Evolutionary conservation across 2,329 filamentous ascomycete species (phyloP).

Genomic region (Colletotrichum siamense): DNA sequence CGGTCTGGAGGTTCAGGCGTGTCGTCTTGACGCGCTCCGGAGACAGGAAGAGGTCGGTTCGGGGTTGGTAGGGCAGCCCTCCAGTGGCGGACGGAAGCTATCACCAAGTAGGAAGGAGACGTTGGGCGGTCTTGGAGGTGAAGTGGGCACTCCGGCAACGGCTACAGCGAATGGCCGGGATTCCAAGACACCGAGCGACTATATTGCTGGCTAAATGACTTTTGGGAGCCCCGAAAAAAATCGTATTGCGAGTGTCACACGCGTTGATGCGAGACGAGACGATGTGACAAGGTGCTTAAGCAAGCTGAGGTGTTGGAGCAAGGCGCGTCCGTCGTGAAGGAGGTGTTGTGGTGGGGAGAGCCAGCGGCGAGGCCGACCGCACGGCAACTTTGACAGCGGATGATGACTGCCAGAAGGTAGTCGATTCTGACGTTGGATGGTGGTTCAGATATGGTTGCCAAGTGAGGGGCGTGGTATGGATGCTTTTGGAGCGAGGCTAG

Average conservation of each 20-base stretch:
- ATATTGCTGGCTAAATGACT: neutral
- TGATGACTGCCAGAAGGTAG: neutral
- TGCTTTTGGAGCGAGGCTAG: neutral
- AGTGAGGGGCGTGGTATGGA: neutral
- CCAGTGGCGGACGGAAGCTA: slow-evolving; percentile 10
- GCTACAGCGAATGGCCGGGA: neutral
- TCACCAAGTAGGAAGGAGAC: slow-evolving; percentile 24
- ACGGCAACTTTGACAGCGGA: neutral
- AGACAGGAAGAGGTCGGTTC: neutral
- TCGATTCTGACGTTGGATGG: neutral
- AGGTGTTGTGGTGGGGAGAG: neutral
- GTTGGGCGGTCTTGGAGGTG: neutral
- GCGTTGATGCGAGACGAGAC: neutral
- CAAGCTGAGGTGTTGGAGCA: neutral
- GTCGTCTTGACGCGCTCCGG: neutral
- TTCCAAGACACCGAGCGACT: neutral
- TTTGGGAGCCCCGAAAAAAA: neutral
- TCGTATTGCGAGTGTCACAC: neutral
- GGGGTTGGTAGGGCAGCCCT: neutral
- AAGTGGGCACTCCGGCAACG: slow-evolving; percentile 10
- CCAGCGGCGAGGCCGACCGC: neutral
- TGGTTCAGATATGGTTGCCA: neutral
- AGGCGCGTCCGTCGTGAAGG: neutral
- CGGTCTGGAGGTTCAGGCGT: neutral
- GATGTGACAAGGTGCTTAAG: neutral